Conservation (phyloP, 805 yeast species). For the Sugiyamaella americana region DNA sequence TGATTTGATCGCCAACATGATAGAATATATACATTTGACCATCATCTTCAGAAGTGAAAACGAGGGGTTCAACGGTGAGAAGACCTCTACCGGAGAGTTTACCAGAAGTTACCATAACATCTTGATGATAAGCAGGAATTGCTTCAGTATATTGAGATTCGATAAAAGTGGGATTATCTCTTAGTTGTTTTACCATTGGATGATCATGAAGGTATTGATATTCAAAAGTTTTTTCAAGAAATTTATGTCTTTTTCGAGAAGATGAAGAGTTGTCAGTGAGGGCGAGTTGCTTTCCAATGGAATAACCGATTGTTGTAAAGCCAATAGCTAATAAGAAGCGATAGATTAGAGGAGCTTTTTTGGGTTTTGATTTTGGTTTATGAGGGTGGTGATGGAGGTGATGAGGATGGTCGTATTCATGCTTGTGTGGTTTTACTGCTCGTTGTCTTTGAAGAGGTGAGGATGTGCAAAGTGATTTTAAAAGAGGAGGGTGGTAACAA, state of each 20-base stretch:
- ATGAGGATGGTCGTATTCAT: neutral
- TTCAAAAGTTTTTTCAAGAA: conserved; percentile 7
- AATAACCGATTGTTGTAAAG: conserved; percentile 1
- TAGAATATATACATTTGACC: conserved; percentile 57
- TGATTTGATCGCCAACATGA: conserved; percentile 57
- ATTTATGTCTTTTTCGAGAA: neutral
- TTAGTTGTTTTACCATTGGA: conserved; percentile 22
- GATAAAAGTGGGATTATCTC: conserved; percentile 18
- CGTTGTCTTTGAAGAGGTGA: neutral
- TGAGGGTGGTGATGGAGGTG: neutral
- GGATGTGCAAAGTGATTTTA: too few species aligned
- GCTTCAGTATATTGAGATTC: conserved; percentile 27
- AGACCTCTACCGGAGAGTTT: conserved; percentile 60
- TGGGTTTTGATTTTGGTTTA: neutral
- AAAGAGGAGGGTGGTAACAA: too few species aligned
- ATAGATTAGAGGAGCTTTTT: neutral
- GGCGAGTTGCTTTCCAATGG: neutral
- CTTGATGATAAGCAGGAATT: conserved; percentile 21
- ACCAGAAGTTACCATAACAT: conserved; percentile 44
- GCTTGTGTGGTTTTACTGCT: neutral
- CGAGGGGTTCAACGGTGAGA: conserved; percentile 70
- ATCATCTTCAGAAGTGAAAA: conserved; percentile 45
- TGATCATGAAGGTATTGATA: conserved; percentile 17
- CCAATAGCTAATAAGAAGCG: neutral
- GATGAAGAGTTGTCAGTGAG: neutral